Evolutionary conservation across 257 asterid genomes (phyloP).

Genomic region (Thymus mandschuricus): DNA sequence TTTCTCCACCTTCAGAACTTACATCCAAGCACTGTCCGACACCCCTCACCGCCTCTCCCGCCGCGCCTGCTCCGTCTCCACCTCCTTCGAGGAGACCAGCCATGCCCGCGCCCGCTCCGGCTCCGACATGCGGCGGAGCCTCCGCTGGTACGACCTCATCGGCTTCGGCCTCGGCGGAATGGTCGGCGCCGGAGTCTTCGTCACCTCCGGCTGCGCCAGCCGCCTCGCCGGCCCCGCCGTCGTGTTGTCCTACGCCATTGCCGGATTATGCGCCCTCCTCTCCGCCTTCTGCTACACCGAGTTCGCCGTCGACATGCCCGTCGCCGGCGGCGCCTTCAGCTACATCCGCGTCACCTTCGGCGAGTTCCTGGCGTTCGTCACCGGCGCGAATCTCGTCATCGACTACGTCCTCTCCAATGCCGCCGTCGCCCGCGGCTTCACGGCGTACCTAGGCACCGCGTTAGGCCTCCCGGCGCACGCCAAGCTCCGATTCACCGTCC

Average conservation of each 20-base stretch:
- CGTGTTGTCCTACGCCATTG: conserved; percentile 87
- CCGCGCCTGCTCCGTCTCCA: conserved; percentile 73
- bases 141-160: conserved; percentile 82
- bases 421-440: conserved; percentile 93
- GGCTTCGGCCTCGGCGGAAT: conserved; percentile 91
- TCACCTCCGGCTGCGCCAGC: conserved; percentile 81
- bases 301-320: conserved; percentile 97
- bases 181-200: conserved; percentile 98
- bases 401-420: conserved; percentile 96
- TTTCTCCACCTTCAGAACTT: conserved; percentile 61
- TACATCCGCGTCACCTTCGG: conserved; percentile 93
- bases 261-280: conserved; percentile 92
- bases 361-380: conserved; percentile 80
- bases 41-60: conserved; percentile 70
- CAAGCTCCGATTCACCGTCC: conserved; percentile 54
- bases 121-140: conserved; percentile 61
- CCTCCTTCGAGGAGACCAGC: conserved; percentile 60
- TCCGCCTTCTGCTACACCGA: conserved; percentile 98
- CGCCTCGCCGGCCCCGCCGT: conserved; percentile 87
- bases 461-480: conserved; percentile 53
- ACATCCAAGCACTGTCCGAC: conserved; percentile 78
- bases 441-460: conserved; percentile 75
- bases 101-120: conserved; percentile 64
- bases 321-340: conserved; percentile 98
- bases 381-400: conserved; percentile 81